These are phyloP conservation scores for Canna indica DNA, from an alignment of 176 grass and related monocot genomes.

Conservation along the genomic window DNA sequence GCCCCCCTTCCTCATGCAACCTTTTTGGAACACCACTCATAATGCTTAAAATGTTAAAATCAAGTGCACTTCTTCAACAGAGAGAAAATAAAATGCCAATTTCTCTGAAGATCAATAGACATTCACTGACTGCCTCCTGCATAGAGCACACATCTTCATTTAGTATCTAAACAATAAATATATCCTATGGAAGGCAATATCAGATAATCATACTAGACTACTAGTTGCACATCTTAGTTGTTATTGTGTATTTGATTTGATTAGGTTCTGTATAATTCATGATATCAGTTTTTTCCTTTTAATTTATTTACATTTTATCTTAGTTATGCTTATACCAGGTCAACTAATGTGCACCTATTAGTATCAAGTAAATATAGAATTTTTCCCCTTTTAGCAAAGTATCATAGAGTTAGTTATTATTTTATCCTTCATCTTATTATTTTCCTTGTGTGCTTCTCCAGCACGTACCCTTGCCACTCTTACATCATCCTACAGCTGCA, in stretches of 20 bases:
- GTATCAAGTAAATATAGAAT: too few relatives aligned
- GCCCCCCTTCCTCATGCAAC: constrained; percentile 54
- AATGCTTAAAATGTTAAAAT: not conserved
- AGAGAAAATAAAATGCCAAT: not conserved
- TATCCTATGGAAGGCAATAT: not conserved
- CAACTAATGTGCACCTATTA: too few relatives aligned
- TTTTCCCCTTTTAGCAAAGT: too few relatives aligned
- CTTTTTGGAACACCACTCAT: constrained; percentile 84
- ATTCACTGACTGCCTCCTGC: not conserved
- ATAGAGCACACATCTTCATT: not conserved
- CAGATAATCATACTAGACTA: not conserved
- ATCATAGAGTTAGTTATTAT: too few relatives aligned
- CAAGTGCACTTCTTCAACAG: not conserved
- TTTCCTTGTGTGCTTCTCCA: too few relatives aligned
- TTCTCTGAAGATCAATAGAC: not conserved
- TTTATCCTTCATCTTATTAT: too few relatives aligned
- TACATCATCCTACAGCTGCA: too few relatives aligned
- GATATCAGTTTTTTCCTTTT: too few relatives aligned
- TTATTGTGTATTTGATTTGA: not conserved
- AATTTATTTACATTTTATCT: too few relatives aligned
- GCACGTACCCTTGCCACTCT: too few relatives aligned
- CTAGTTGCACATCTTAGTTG: not conserved
- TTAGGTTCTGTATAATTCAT: too few relatives aligned
- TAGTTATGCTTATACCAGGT: too few relatives aligned
- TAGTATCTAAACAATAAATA: not conserved